Percentiles rank a stretch among this genome's conserved stretches.
Conservation (phyloP, 805 yeast genomes). For the Saturnispora gosingensis region DNA sequence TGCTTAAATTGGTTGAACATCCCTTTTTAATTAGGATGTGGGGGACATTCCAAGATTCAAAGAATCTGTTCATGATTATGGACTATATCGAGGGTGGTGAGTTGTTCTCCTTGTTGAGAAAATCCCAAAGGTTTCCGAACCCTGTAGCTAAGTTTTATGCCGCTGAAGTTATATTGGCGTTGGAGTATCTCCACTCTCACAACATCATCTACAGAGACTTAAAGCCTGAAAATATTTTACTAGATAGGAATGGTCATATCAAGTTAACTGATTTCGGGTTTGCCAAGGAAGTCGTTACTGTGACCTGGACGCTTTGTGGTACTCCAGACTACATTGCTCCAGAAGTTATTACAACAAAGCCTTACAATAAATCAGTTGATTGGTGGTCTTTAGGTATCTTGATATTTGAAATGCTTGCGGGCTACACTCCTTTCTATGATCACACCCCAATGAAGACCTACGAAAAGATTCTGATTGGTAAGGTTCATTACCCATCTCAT, state of each 20-base stretch:
- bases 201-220: conserved; percentile 53
- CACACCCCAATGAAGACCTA: conserved; percentile 57
- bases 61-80: conserved; percentile 53
- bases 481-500: conserved; percentile 43
- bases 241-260: conserved; percentile 52
- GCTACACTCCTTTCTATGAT: conserved; percentile 55
- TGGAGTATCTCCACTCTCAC: conserved; percentile 50
- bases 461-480: conserved; percentile 48
- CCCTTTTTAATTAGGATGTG: conserved; percentile 56
- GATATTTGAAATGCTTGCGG: conserved; percentile 54
- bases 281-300: conserved; percentile 52
- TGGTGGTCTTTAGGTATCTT: conserved; percentile 60
- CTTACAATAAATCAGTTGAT: conserved; percentile 54
- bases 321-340: conserved; percentile 61
- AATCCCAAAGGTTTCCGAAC: conserved; percentile 50
- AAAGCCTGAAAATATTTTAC: conserved; percentile 51
- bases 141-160: conserved; percentile 59
- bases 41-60: conserved; percentile 57
- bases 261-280: conserved; percentile 55
- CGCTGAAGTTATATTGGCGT: conserved; percentile 50
- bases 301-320: conserved; percentile 54
- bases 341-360: conserved; percentile 55
- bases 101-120: conserved; percentile 44
- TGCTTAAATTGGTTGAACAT: conserved; percentile 49
- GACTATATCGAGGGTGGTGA: conserved; percentile 61